Percentiles rank a stretch among this genome's conserved stretches.
Conservation (phyloP, 768 basidiomycete genomes). For the Candolleomyces aberdarensis region DNA sequence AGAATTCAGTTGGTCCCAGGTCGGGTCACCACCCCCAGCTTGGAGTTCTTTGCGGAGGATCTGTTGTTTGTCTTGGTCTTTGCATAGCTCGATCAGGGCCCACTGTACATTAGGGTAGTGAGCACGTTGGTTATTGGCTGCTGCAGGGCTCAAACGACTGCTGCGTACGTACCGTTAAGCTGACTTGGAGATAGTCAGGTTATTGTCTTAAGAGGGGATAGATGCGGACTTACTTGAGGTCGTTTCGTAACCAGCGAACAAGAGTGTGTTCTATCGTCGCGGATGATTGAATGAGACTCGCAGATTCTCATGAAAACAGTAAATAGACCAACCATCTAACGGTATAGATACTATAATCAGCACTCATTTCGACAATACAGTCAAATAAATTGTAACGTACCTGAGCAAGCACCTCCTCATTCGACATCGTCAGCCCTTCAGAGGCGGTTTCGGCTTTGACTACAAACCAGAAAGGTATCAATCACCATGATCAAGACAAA, state of each 20-base stretch:
- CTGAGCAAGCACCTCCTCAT: conserved; percentile 36
- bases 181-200: conserved; percentile 12
- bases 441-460: conserved; percentile 32
- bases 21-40: conserved; percentile 43
- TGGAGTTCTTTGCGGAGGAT: conserved; percentile 50
- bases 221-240: conserved; percentile 29
- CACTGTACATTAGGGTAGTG: conserved; percentile 30
- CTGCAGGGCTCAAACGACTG: no score
- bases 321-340: conserved; percentile 27
- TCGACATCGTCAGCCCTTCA: conserved; percentile 30
- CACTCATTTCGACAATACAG: no score
- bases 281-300: not conserved
- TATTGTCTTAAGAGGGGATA: no score
- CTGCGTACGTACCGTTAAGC: conserved; percentile 29
- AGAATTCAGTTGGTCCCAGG: conserved; percentile 49
- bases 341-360: conserved; percentile 23
- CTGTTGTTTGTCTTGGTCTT: conserved; percentile 40
- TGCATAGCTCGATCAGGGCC: conserved; percentile 55
- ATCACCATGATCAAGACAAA: no score
- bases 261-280: not conserved
- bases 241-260: conserved; percentile 48
- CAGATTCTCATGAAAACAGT: not conserved
- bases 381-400: conserved; percentile 10
- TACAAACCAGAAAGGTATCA: conserved; percentile 6
- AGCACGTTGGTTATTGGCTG: no score